Conservation (phyloP, 2,329 filamentous ascomycete genomes). For the Fusarium cyanostomum region DNA sequence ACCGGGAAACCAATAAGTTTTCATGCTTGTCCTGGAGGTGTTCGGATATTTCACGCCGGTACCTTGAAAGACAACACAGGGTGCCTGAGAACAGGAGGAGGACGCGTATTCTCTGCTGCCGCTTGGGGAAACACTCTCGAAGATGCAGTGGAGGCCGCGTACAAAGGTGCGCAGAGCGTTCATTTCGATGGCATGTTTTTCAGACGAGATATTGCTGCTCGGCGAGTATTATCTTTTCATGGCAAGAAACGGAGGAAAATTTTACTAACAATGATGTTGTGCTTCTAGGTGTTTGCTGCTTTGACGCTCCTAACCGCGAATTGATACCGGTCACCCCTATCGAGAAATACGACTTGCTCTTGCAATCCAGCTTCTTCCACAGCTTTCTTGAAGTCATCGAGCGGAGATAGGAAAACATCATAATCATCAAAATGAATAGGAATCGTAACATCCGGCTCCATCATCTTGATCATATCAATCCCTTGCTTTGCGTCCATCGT, state of each 20-base stretch:
- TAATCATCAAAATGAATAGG: constrained; percentile 74
- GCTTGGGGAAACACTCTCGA: constrained; percentile 73
- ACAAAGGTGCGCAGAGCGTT: constrained; percentile 74
- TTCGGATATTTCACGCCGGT: constrained; percentile 86
- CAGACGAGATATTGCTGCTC: constrained; percentile 82
- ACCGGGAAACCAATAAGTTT: constrained; percentile 71
- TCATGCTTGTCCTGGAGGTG: constrained; percentile 53
- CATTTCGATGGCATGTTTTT: constrained; percentile 85
- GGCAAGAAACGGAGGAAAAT: neutral
- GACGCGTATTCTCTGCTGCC: constrained; percentile 85
- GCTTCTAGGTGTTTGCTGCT: neutral
- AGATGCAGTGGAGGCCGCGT: constrained; percentile 81
- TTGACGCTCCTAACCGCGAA: constrained; percentile 11
- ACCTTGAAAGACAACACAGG: constrained; percentile 67
- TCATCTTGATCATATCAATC: constrained; percentile 65
- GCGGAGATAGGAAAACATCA: constrained; percentile 66
- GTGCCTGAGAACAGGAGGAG: constrained; percentile 76
- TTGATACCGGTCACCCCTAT: constrained; percentile 44
- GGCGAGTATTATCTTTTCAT: neutral
- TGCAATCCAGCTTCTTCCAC: constrained; percentile 61
- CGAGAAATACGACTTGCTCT: constrained; percentile 67
- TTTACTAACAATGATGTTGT: neutral
- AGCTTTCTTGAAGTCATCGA: constrained; percentile 67
- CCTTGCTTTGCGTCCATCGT: constrained; percentile 75
- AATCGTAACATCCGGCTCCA: constrained; percentile 69